Percentiles rank a stretch among this genome's conserved stretches.
Evolutionary conservation across 2,329 filamentous ascomycete species (phyloP).

Genomic region (Fusarium sp.): DNA sequence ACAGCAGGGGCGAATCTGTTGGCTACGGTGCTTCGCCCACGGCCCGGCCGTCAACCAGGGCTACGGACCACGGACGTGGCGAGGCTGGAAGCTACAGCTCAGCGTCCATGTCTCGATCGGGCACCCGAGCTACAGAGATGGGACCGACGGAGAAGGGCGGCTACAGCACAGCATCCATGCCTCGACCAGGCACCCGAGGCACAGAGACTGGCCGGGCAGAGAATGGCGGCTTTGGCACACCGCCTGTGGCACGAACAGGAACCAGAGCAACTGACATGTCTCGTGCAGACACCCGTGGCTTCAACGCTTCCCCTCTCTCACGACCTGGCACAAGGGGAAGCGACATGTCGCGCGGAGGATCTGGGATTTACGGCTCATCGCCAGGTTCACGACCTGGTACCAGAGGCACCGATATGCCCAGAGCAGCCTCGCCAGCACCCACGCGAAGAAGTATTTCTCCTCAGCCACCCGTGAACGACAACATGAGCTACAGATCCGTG

Average conservation of each 20-base stretch:
- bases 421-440: conserved; percentile 74
- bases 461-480: conserved; percentile 61
- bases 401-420: conserved; percentile 66
- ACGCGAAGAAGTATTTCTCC: conserved; percentile 71
- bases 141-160: conserved; percentile 43
- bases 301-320: conserved; percentile 54
- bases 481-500: conserved; percentile 56
- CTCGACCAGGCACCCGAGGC: conserved; percentile 28
- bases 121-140: conserved; percentile 38
- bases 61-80: conserved; percentile 23
- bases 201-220: conserved; percentile 26
- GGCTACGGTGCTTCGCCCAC: conserved; percentile 48
- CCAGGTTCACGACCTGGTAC: conserved; percentile 65
- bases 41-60: conserved; percentile 49
- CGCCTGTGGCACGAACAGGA: conserved; percentile 38
- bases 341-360: conserved; percentile 43
- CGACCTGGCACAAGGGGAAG: conserved; percentile 51
- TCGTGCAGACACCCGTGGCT: conserved; percentile 34
- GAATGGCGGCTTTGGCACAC: conserved; percentile 13
- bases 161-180: conserved; percentile 32
- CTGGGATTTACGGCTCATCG: conserved; percentile 46
- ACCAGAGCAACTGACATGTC: conserved; percentile 38
- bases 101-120: conserved; percentile 38
- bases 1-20: conserved; percentile 34
- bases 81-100: conserved; percentile 45